A percentile compares a stretch with the other conserved stretches of the same genome.
These are phyloP conservation scores for Lepidium didymum DNA, from an alignment of 345 rosid species.

Conservation along the genomic window DNA sequence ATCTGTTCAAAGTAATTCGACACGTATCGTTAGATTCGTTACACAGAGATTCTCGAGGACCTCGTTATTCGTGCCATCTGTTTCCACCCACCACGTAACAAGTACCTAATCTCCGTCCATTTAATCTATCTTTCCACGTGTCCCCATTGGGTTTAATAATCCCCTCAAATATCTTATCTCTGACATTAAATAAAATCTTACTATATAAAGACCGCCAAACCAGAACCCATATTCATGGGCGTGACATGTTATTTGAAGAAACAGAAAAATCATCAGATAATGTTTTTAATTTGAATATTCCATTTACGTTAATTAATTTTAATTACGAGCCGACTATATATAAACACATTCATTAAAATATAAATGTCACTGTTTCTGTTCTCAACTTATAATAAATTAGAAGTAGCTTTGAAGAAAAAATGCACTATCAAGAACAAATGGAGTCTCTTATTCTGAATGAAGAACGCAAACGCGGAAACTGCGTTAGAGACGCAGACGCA, in stretches of 20 bases:
- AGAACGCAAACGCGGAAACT: constrained; percentile 27
- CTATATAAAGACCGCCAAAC: constrained; percentile 17
- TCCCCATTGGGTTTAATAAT: neutral
- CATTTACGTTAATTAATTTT: neutral
- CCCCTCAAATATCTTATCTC: constrained; percentile 9
- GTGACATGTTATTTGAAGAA: constrained; percentile 18
- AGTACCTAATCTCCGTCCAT: constrained; percentile 14
- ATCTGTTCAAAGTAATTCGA: constrained; percentile 18
- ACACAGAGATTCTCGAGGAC: constrained; percentile 19
- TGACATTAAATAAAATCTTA: neutral
- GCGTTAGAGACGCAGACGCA: constrained; percentile 9
- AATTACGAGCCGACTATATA: neutral
- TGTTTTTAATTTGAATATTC: constrained; percentile 18
- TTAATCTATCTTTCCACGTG: neutral
- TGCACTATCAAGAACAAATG: constrained; percentile 32
- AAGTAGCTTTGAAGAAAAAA: neutral
- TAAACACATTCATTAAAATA: neutral
- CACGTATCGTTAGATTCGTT: constrained; percentile 27
- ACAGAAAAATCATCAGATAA: constrained; percentile 20
- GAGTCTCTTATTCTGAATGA: constrained; percentile 26
- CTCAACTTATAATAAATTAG: neutral
- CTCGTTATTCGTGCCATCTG: constrained; percentile 19
- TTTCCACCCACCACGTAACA: constrained; percentile 20
- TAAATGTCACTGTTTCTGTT: constrained; percentile 1
- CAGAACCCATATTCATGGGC: constrained; percentile 31